Evolutionary conservation across 1,284 basidiomycete genomes (phyloP), one percentile per base, ranked within the genome.

Genomic region (Puccinia novopanici): DNA sequence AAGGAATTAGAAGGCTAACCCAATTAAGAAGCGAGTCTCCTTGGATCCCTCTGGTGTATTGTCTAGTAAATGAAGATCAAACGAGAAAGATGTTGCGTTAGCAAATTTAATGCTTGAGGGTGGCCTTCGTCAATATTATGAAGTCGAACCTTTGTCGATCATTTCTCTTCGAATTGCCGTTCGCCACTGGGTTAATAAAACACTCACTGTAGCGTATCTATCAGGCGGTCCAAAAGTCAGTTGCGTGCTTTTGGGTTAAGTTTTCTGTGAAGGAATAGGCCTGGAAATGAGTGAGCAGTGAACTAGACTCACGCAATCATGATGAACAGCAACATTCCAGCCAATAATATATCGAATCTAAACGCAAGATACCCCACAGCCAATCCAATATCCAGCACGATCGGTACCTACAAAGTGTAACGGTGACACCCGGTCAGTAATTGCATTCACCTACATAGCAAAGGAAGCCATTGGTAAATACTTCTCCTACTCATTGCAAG

Each of bases 1-100:
- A 84, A 93, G 91, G 86, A 93, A 92, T 83, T 94, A 90, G 91
- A 19, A 90, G 91, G 45, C 59, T 30, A 24, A 63, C 78, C 68
- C 65, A 78, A 45, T 81, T 75, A 45, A 75, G 27, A 34, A 75
- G 45, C 19, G 74, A 76, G 55, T 74, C 81, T 40, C 70, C 72
- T 61, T 82, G 68, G 40, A 71, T 74, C 50, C 75, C 73, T 73
- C 72, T 67, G 34, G 72, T 72, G 50, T 70, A 72, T 74, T 77
- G 65, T 80, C 78, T 80, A 45, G 10, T n/a, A 27, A n/a, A n/a
- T 37, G 30, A 22, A 34, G 50, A 73, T 13, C 13, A 37, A 54
- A 42, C n/a, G n/a, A 15, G 45, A 40, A 22, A 24, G 9, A 42
- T 19, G 45, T 5, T 30, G 34, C 5, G n/a, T 40, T 15, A 68